These are phyloP conservation scores for barrel medic (Medicago truncatula) DNA, from an alignment of 306 rosid species.

Conservation along the genomic window MtrunA17r5.0-ANR NC_053043.1:39075001-39075500, in stretches of 20 bases:
- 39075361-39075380: conserved; percentile 91
- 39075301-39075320: conserved; percentile 60
- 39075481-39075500: conserved; percentile 15
- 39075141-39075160: conserved; percentile 23
- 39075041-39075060: not conserved
- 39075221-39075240: conserved; percentile 96
- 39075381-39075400: conserved; percentile 25
- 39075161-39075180: conserved; percentile 29
- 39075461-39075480: not conserved
- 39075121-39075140: conserved; percentile 29
- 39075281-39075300: conserved; percentile 92
- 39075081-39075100: conserved; percentile 26
- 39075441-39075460: no score
- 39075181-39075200: conserved; percentile 40
- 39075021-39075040: conserved; percentile 75
- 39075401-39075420: conserved; percentile 2
- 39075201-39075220: conserved; percentile 66
- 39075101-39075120: conserved; percentile 32
- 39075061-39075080: conserved; percentile 2
- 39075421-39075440: no score
- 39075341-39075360: conserved; percentile 90
- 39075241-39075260: conserved; percentile 91
- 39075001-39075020: conserved; percentile 92
- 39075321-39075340: conserved; percentile 72
- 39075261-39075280: conserved; percentile 97